These are phyloP conservation scores for Aspergillus spinulosporus DNA, from an alignment of 2,329 filamentous ascomycete species.

Conservation along the genomic window DNA sequence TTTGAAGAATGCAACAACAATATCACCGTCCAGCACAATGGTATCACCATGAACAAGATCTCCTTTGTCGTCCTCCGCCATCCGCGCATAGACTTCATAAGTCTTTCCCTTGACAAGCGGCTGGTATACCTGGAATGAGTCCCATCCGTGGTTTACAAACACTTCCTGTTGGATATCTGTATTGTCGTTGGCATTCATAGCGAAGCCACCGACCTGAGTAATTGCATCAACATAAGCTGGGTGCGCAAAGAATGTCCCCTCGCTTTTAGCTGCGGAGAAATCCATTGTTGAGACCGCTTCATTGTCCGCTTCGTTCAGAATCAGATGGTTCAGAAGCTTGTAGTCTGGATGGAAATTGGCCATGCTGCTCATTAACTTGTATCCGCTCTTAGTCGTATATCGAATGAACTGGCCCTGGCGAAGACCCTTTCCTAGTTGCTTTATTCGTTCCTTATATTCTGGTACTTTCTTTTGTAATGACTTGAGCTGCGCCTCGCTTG, in stretches of 20 bases:
- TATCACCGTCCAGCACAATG: neutral
- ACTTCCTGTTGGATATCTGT: constrained; percentile 19
- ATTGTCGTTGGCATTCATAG: constrained; percentile 20
- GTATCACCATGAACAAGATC: constrained; percentile 3
- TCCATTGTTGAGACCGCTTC: constrained; percentile 5
- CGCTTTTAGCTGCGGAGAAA: neutral
- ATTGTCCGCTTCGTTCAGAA: constrained; percentile 11
- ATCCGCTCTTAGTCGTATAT: neutral
- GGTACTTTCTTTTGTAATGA: neutral
- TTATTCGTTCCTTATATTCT: neutral
- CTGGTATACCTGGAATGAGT: constrained; percentile 17
- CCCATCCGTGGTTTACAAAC: constrained; percentile 22
- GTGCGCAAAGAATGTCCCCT: constrained; percentile 17
- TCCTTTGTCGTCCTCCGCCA: neutral
- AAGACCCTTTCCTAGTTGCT: neutral
- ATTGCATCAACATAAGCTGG: constrained; percentile 19
- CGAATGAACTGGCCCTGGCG: neutral
- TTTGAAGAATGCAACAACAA: constrained; percentile 23
- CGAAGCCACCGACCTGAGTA: constrained; percentile 20
- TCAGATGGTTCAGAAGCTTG: neutral
- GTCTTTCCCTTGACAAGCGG: constrained; percentile 18
- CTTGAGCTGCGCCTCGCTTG: neutral
- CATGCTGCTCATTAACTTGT: constrained; percentile 1
- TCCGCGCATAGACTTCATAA: constrained; percentile 9
- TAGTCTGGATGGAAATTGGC: neutral